A percentile compares a stretch with the other conserved stretches of the same genome.
These are phyloP conservation scores for Larix kaempferi DNA, from an alignment of 75 land plant species.

Conservation along the genomic window DNA sequence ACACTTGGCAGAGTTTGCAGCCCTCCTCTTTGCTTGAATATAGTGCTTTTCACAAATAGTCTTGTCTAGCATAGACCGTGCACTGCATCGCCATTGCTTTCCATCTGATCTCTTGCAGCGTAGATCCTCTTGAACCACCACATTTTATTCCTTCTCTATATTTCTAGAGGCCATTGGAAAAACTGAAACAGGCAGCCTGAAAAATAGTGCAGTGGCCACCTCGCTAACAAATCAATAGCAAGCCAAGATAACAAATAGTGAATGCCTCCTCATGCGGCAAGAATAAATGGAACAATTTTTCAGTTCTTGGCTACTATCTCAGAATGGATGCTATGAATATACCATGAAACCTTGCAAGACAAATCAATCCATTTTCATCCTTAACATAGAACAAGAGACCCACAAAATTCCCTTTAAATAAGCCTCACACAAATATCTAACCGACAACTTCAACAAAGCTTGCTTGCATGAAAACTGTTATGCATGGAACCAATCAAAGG, in stretches of 20 bases:
- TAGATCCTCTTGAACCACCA: constrained; percentile 68
- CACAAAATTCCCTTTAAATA: not conserved
- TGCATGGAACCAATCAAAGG: too few species aligned
- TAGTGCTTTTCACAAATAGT: constrained; percentile 89
- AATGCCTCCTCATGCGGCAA: not conserved
- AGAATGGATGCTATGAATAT: not conserved
- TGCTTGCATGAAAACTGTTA: too few species aligned
- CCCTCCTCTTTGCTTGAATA: constrained; percentile 76
- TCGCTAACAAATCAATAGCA: not conserved
- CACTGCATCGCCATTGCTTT: constrained; percentile 91
- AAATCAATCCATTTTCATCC: not conserved
- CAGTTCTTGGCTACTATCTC: not conserved
- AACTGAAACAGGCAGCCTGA: not conserved
- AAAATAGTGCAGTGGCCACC: not conserved
- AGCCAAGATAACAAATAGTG: not conserved
- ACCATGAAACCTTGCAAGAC: not conserved
- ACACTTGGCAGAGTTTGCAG: constrained; percentile 65
- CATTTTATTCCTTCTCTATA: constrained; percentile 38
- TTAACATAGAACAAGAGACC: not conserved
- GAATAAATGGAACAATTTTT: not conserved
- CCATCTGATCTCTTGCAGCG: constrained; percentile 92
- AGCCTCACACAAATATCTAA: not conserved
- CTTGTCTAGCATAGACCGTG: constrained; percentile 80
- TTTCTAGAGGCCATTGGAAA: constrained; percentile 5
- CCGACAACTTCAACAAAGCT: too few species aligned